Conservation (phyloP, 805 yeast genomes). For the Sungouiozyma ichnusensis region DNA sequence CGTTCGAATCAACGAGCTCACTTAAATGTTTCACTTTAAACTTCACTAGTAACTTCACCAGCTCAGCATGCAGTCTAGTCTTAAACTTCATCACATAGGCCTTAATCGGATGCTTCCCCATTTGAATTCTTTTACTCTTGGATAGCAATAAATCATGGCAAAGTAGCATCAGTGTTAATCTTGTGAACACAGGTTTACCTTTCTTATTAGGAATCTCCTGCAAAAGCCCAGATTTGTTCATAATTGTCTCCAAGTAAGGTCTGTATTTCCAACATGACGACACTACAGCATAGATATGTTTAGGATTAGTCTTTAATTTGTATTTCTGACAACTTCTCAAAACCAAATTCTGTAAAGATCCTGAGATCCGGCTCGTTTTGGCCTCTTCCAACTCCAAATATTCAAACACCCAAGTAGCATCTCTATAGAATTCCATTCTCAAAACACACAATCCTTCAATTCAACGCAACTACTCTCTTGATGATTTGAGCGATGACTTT, state of each 20-base stretch:
- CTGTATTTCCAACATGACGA: conserved; percentile 66
- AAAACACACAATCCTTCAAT: neutral
- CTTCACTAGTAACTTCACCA: conserved; percentile 65
- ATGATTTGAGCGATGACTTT: neutral
- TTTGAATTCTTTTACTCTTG: conserved; percentile 69
- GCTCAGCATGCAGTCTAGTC: conserved; percentile 73
- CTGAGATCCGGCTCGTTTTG: conserved; percentile 30
- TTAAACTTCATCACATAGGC: conserved; percentile 70
- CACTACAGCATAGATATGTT: conserved; percentile 78
- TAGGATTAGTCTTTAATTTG: conserved; percentile 55
- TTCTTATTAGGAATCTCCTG: conserved; percentile 34
- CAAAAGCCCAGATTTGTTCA: conserved; percentile 59
- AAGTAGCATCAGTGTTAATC: conserved; percentile 37
- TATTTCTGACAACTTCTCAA: conserved; percentile 39
- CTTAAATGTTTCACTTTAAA: conserved; percentile 49
- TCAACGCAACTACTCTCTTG: neutral
- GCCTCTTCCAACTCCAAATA: conserved; percentile 22
- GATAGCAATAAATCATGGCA: conserved; percentile 76
- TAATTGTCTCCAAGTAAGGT: conserved; percentile 49
- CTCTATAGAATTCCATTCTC: conserved; percentile 30
- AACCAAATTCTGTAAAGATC: conserved; percentile 45
- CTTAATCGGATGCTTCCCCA: conserved; percentile 81
- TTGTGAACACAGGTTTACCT: conserved; percentile 38
- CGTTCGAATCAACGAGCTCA: conserved; percentile 46
- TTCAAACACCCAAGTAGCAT: conserved; percentile 31